Percentiles rank a stretch among this genome's conserved stretches.
Evolutionary conservation across 352 stramenopile species (phyloP).

Genomic region (Phytopythium sindhum): DNA sequence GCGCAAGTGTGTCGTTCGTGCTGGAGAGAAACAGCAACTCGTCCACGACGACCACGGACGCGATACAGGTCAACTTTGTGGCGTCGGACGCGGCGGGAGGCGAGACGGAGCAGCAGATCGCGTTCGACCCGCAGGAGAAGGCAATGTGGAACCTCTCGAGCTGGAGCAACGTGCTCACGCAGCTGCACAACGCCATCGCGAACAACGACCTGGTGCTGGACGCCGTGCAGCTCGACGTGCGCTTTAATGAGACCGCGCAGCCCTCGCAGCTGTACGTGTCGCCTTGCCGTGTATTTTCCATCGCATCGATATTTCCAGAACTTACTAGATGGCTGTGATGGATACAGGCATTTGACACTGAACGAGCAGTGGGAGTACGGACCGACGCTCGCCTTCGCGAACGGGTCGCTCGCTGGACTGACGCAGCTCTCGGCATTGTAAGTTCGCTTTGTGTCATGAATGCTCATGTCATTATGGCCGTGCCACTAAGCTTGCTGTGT

Average conservation of each 20-base stretch:
- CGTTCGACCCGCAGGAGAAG: slow-evolving; percentile 19
- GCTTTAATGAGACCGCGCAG: slow-evolving; percentile 17
- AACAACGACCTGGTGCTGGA: slow-evolving; percentile 10
- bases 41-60: slow-evolving; percentile 5
- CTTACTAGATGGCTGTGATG: neutral
- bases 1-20: slow-evolving; percentile 14
- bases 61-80: slow-evolving; percentile 9
- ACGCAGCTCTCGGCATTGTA: slow-evolving; percentile 26
- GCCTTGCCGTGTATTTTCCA: slow-evolving; percentile 4
- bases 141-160: slow-evolving; percentile 28
- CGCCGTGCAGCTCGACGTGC: slow-evolving; percentile 20
- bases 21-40: slow-evolving; percentile 21
- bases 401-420: slow-evolving; percentile 20
- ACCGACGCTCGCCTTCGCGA: slow-evolving; percentile 14
- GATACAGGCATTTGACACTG: slow-evolving; percentile 10
- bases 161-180: slow-evolving; percentile 20
- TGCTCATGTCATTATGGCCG: neutral
- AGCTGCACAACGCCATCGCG: slow-evolving; percentile 11
- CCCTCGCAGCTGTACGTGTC: slow-evolving; percentile 9
- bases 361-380: slow-evolving; percentile 13
- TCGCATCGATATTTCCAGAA: neutral
- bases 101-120: slow-evolving; percentile 8
- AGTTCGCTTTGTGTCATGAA: neutral
- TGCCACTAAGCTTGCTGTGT: slow-evolving; percentile 3
- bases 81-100: slow-evolving; percentile 17